Evolutionary conservation across 2,329 filamentous ascomycete genomes (phyloP).

Genomic region (Calycina herbarum): DNA sequence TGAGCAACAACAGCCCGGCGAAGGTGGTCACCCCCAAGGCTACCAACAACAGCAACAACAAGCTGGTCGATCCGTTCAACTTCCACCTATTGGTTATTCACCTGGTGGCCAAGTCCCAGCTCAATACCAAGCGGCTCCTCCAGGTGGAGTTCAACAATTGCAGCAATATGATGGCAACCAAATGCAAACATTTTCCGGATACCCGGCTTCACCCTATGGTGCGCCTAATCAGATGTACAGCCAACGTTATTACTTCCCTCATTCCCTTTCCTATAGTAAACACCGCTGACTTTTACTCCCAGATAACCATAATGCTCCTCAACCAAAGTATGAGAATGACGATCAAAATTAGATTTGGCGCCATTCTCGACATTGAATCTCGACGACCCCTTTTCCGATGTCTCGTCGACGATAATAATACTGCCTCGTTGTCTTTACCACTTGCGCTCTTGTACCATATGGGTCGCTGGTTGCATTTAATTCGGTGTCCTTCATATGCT

Average conservation of each 20-base stretch:
- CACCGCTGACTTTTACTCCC: constrained; percentile 28
- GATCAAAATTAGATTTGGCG: constrained; percentile 27
- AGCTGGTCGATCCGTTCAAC: constrained; percentile 53
- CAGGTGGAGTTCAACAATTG: constrained; percentile 54
- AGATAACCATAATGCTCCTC: constrained; percentile 34
- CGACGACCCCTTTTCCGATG: constrained; percentile 14
- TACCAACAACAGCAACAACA: constrained; percentile 50
- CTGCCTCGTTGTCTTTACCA: constrained; percentile 28
- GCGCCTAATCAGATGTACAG: constrained; percentile 55
- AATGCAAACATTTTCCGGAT: constrained; percentile 48
- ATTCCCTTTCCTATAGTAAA: constrained; percentile 13
- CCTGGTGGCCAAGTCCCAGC: constrained; percentile 54
- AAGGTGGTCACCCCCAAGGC: constrained; percentile 49
- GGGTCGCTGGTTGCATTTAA: constrained; percentile 37
- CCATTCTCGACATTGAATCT: constrained; percentile 14
- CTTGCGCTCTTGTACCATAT: constrained; percentile 39
- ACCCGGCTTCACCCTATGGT: constrained; percentile 60
- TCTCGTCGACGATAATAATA: constrained; percentile 17
- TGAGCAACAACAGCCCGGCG: constrained; percentile 54
- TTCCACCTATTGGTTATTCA: constrained; percentile 76
- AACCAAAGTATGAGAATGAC: constrained; percentile 36
- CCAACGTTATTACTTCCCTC: constrained; percentile 50
- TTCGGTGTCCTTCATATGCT: constrained; percentile 32
- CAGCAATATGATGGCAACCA: constrained; percentile 52
- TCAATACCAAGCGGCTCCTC: constrained; percentile 64